Conservation (phyloP, 164 flowering plant species). For the Berberis thunbergii region DNA sequence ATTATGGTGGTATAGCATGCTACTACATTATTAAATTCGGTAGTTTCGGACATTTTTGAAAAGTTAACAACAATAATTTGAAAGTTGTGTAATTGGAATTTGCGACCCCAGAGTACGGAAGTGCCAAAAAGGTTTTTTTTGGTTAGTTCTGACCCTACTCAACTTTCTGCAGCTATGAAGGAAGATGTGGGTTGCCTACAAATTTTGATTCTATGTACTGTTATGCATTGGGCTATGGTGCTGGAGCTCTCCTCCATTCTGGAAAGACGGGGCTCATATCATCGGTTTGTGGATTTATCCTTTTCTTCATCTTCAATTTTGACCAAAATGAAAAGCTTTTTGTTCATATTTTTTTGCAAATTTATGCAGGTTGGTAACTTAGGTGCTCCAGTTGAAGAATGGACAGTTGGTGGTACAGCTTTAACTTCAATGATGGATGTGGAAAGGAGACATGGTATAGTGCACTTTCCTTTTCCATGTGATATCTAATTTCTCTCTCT, state of each 20-base stretch:
- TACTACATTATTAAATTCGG: too few species aligned
- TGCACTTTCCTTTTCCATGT: too few species aligned
- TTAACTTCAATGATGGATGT: slow-evolving; percentile 93
- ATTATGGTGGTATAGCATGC: too few species aligned
- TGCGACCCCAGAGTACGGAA: too few species aligned
- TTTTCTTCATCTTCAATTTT: neutral
- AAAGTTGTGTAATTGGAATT: too few species aligned
- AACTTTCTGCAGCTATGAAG: slow-evolving; percentile 65
- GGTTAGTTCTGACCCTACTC: neutral
- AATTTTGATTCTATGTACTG: slow-evolving; percentile 89
- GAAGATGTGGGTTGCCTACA: slow-evolving; percentile 96
- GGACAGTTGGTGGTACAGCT: slow-evolving; percentile 84
- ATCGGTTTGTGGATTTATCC: slow-evolving; percentile 43
- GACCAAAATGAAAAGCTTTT: too few species aligned
- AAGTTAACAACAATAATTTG: too few species aligned
- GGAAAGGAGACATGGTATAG: slow-evolving; percentile 90
- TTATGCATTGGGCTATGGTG: slow-evolving; percentile 91
- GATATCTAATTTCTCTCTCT: too few species aligned
- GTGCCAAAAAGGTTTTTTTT: neutral
- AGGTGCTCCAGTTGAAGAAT: slow-evolving; percentile 46
- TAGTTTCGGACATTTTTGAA: too few species aligned
- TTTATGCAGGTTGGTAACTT: slow-evolving; percentile 74
- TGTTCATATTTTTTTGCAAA: neutral
- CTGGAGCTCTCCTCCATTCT: slow-evolving; percentile 82
- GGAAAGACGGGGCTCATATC: slow-evolving; percentile 94